A percentile compares a stretch with the other conserved stretches of the same genome.
phyloP scores from a whole-genome alignment of 768 basidiomycete genomes.

The Multifurca ochricompacta region DNA sequence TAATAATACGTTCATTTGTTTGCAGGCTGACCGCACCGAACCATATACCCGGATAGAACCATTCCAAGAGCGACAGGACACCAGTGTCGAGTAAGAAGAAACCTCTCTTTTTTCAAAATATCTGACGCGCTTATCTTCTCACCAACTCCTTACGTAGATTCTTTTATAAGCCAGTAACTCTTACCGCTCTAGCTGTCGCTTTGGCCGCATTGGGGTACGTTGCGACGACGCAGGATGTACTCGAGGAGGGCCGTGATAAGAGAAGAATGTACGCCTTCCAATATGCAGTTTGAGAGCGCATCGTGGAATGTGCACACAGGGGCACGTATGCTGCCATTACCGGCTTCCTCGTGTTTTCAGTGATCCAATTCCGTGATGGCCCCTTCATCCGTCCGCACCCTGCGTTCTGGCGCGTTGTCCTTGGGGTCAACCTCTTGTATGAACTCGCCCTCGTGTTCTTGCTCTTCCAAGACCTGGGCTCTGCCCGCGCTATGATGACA shows the following conservation, averaged over 20 bases:
- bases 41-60: constrained; percentile 76
- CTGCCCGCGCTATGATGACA: constrained; percentile 72
- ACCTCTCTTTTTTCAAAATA: constrained; percentile 20
- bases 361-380: constrained; percentile 85
- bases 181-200: constrained; percentile 62
- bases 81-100: constrained; percentile 63
- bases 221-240: constrained; percentile 76
- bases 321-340: constrained; percentile 69
- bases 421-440: constrained; percentile 78
- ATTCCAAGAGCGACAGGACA: constrained; percentile 78
- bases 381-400: constrained; percentile 86
- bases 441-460: constrained; percentile 78
- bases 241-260: constrained; percentile 79
- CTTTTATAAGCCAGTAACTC: constrained; percentile 78
- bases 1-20: constrained; percentile 8
- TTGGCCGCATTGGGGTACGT: constrained; percentile 69
- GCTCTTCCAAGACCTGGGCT: constrained; percentile 75
- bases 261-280: constrained; percentile 55
- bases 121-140: constrained; percentile 4
- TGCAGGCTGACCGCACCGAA: constrained; percentile 75
- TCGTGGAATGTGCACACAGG: constrained; percentile 31
- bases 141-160: constrained; percentile 42
- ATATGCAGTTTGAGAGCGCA: not conserved
- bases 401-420: constrained; percentile 72
- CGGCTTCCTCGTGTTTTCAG: constrained; percentile 73